Conservation (phyloP, 1,284 basidiomycete species). For the Pseudozyma thailandica region DNA sequence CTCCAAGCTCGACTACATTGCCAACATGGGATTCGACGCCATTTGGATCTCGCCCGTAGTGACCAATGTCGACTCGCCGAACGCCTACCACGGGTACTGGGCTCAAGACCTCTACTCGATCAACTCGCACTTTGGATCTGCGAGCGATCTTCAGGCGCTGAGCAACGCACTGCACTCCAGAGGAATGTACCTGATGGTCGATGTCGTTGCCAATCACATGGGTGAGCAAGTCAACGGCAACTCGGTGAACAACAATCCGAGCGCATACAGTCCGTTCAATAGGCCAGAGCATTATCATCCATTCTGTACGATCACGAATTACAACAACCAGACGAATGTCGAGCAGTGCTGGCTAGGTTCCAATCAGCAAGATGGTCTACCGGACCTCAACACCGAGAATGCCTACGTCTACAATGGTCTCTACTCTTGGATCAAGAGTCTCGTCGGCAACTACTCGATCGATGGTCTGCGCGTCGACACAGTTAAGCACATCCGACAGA, state of each 20-base stretch:
- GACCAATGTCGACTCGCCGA: constrained; percentile 77
- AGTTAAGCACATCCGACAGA: constrained; percentile 74
- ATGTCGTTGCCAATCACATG: constrained; percentile 80
- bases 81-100: constrained; percentile 73
- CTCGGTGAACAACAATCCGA: constrained; percentile 7
- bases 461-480: constrained; percentile 82
- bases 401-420: constrained; percentile 73
- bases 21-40: constrained; percentile 80
- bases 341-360: constrained; percentile 81
- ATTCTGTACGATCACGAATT: constrained; percentile 76
- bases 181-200: constrained; percentile 81
- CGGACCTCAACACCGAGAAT: constrained; percentile 79
- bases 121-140: constrained; percentile 77
- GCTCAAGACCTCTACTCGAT: constrained; percentile 74
- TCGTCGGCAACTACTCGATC: constrained; percentile 76
- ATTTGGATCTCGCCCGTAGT: constrained; percentile 74
- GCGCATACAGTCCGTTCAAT: constrained; percentile 12
- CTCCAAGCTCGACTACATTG: constrained; percentile 80
- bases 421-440: constrained; percentile 74
- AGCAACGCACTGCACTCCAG: constrained; percentile 76
- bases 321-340: constrained; percentile 75
- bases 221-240: constrained; percentile 58
- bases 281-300: constrained; percentile 73
- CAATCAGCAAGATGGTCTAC: constrained; percentile 73
- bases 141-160: constrained; percentile 77